Conservation (phyloP, 306 rosid genomes). For the Dryas octopetala region DNA sequence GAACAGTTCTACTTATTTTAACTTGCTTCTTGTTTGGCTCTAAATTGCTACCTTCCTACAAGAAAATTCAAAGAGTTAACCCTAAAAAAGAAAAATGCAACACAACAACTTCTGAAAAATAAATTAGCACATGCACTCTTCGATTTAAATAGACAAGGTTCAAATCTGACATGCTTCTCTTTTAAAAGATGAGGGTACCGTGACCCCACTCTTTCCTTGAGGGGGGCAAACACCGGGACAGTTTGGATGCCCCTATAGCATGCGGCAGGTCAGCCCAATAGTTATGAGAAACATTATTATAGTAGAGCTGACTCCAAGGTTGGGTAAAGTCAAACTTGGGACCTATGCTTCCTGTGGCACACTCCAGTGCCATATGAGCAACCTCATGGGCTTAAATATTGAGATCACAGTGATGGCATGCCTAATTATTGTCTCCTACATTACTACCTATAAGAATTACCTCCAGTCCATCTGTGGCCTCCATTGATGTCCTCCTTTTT, state of each 20-base stretch:
- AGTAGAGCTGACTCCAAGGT: no score
- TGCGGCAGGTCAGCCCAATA: no score
- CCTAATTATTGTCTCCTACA: no score
- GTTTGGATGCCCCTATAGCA: no score
- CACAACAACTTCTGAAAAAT: not conserved
- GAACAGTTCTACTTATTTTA: slow-evolving; percentile 1
- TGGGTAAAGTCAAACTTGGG: no score
- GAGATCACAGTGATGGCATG: no score
- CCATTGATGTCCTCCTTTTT: not conserved
- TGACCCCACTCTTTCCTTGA: not conserved
- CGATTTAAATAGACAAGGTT: not conserved
- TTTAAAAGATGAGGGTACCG: not conserved
- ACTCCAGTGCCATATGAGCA: no score
- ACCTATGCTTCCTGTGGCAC: no score
- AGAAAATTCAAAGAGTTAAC: not conserved
- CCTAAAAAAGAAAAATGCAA: not conserved
- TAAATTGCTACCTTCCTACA: slow-evolving; percentile 39
- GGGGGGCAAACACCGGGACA: not conserved
- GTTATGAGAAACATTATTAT: no score
- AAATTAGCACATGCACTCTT: not conserved
- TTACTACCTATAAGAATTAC: not conserved
- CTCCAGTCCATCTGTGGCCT: not conserved
- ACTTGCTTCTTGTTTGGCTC: slow-evolving; percentile 12
- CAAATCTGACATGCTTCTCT: not conserved
- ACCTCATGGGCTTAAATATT: no score